Evolutionary conservation across 192 early-diverging fungal genomes (phyloP).

Genomic region (Backusella luteola): DNA sequence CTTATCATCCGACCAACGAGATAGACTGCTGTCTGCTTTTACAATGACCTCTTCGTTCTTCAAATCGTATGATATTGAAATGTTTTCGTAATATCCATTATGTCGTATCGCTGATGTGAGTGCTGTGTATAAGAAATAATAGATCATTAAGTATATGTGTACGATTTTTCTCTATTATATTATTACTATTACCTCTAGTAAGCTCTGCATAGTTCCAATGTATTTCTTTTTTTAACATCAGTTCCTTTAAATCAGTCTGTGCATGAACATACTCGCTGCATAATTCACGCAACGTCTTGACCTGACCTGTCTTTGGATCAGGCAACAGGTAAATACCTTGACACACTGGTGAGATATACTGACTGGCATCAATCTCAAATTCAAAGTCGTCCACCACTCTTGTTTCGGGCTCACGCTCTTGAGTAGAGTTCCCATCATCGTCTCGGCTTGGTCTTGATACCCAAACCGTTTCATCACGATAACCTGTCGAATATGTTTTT

Average conservation of each 20-base stretch:
- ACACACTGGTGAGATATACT: conserved; percentile 32
- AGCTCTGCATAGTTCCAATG: conserved; percentile 43
- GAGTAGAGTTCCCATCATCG: conserved; percentile 18
- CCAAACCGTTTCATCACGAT: conserved; percentile 33
- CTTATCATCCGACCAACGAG: conserved; percentile 19
- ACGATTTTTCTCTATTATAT: background rate
- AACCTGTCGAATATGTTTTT: conserved; percentile 11
- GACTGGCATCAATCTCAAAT: conserved; percentile 33
- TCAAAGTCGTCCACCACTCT: conserved; percentile 31
- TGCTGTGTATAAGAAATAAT: background rate
- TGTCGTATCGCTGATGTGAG: conserved; percentile 32
- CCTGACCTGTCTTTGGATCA: conserved; percentile 23
- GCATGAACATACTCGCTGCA: conserved; percentile 34
- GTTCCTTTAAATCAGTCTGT: conserved; percentile 36
- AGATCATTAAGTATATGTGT: background rate
- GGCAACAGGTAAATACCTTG: conserved; percentile 29
- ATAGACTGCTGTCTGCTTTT: conserved; percentile 25
- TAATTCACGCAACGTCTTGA: conserved; percentile 26
- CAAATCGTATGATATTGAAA: conserved; percentile 35
- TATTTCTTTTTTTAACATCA: conserved; percentile 40
- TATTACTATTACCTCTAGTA: conserved; percentile 20
- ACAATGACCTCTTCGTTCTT: conserved; percentile 33
- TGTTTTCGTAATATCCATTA: conserved; percentile 33
- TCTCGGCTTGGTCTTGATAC: conserved; percentile 10
- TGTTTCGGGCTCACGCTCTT: conserved; percentile 31